Evolutionary conservation across 108 stramenopile genomes (phyloP), one percentile per base, ranked within the genome.

Genomic region (Seminavis robusta): DNA sequence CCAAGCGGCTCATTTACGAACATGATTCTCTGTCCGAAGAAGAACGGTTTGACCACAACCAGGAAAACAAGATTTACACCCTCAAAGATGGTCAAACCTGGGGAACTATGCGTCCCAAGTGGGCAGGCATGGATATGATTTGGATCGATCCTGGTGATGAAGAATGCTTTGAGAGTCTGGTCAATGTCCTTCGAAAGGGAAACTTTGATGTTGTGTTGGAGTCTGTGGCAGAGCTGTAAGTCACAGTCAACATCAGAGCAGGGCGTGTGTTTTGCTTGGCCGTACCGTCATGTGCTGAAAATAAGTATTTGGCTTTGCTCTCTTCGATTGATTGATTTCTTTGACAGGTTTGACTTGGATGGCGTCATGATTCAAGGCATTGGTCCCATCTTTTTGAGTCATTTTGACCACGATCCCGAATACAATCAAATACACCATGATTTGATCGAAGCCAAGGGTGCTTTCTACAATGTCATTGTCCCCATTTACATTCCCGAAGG

Each of bases 61-160:
- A 26, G 13, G 50, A 43, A 20, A 48, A 52, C n/a, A 31, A 39
- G 16, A 73, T 83, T 36, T 53, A 59, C 23, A 53, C 48, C n/a
- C 42, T 79, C 7, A 36, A 43, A 16, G 74, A 83, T 59, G 77
- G 74, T 5, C 64, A 70, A 26, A 52, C 52, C 15, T 83, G 81
- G 81, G 21, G 24, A 6, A n/a, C n/a, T n/a, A n/a, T n/a, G n/a
- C n/a, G n/a, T n/a, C n/a, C n/a, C n/a, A n/a, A 61, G 40, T 53
- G 59, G n/a, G 77, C 76, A 76, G 56, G 52, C 16, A 70, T 69
- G 10, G 74, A 83, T 47, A 83, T 83, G 81, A 70, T 75, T 37
- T 83, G 81, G 81, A 56, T 83, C 25, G 57, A 52, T 28, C 81
- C 81, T 13, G 74, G 71, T 1, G 74, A 83, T 56, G 81, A 79